Base-by-base conservation (phyloP, 257 asterid species). In the Paulownia fortunei region DNA sequence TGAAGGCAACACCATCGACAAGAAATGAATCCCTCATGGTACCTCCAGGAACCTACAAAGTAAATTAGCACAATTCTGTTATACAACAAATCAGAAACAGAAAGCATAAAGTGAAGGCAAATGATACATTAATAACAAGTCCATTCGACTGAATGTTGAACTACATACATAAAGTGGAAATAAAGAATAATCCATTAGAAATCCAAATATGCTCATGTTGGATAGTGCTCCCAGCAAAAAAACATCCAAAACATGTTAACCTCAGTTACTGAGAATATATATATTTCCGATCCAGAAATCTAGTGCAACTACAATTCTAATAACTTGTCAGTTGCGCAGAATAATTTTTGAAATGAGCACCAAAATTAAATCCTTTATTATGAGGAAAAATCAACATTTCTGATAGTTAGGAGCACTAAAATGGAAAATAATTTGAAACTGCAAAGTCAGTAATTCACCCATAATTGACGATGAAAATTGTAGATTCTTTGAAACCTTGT, bases 21-120 rank as follows among this genome's bases (percentile, higher is more conserved):
- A 96, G 97, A 86, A 96, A 93, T 58, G 99, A 93, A 83, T 96
- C 99, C 79, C 97, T 88, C 98, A 96, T 96, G 67, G 86, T 92
- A 82, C 99, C 99, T 46, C 99, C 99, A 66, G 97, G 97, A 82
- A 96, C 99, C 99, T 96, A 82, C 78, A 83, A 55, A 80, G 65
- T 26, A 60, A 81, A 73, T 59, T 16, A 36, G 76, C 62, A 72
- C 18, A 58, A 72, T 10, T 30, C 8, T 79, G 34, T 26, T 3
- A 59, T 12, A 54, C 23, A 24, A 77, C 13, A 30, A 49, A 41
- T 49, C 10, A n/a, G 69, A 69, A 26, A 41, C 36, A 60, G 72
- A 6, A 71, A 76, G 60, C 41, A 49, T 21, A 39, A 15, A 30
- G 59, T 24, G 15, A 66, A 55, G 72, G 54, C n/a, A 72, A 64